Evolutionary conservation across 768 basidiomycete genomes (phyloP), one percentile per base, ranked within the genome.

Genomic region (Lactarius sanguifluus): DNA sequence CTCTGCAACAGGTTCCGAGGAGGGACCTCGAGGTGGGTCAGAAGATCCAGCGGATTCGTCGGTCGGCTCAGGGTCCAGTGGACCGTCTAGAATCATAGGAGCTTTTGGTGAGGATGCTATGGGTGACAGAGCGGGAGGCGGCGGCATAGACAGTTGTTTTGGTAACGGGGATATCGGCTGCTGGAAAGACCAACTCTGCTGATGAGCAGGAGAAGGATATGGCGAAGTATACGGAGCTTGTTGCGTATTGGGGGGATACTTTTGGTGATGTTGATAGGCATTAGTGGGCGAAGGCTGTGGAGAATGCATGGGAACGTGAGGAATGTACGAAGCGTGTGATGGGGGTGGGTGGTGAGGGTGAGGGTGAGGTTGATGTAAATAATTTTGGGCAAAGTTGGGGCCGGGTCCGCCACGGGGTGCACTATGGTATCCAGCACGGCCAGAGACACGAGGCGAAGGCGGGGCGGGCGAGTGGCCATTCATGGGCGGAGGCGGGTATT

Each of bases 61-160:
- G 3, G 45, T 59, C 12, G 28, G 59, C 12, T 69, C 61, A 38
- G 61, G 61, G 45, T 61, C 63, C 36, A 70, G n/a, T 13, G 64
- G 69, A n/a, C 69, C 66, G 36, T 66, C 66, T 7, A 69, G 55
- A 10, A 63, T 61, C 52, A 61, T 65, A 5, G 70, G 63, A 40
- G 67, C 64, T n/a, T 65, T 68, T 34, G 56, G 57, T 23, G 64
- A 61, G 10, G 63, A 50, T 6, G 64, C 30, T 3, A 65, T 25
- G 28, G 68, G 67, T 18, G 73, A 65, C 23, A 70, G 68, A 47
- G 69, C 72, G 56, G 73, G 67, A 32, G 72, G 75, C 28, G 75
- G 75, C 18, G 81, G 80, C 79, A 84, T 84, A 10, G 84, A 82
- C 2, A 86, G 78, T 65, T 88, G 87, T 77, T 87, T 88, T 65